These are phyloP conservation scores for Penicillium cinerascens DNA, from an alignment of 495 filamentous ascomycete genomes.

Conservation along the genomic window DNA sequence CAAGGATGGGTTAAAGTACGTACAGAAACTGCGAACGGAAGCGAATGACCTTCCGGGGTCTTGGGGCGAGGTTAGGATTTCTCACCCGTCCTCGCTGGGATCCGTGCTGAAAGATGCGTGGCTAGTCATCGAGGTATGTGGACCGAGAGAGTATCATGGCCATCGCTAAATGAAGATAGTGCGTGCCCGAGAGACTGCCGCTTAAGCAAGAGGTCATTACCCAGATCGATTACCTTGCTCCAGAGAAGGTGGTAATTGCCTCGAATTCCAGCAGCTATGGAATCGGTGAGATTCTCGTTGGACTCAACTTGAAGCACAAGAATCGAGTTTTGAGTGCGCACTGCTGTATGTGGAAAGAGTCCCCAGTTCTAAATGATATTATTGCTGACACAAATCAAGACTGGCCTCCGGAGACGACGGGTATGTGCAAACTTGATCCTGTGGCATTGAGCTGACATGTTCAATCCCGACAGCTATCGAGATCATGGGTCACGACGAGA, in stretches of 20 bases:
- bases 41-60: slow-evolving; percentile 4
- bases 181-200: slow-evolving; percentile 31
- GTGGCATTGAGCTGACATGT: neutral
- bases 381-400: slow-evolving; percentile 12
- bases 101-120: slow-evolving; percentile 24
- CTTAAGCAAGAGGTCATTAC: slow-evolving; percentile 27
- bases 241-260: slow-evolving; percentile 29
- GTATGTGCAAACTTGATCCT: slow-evolving; percentile 7
- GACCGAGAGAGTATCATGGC: neutral
- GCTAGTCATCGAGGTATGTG: slow-evolving; percentile 35
- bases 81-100: slow-evolving; percentile 11
- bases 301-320: slow-evolving; percentile 21
- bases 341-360: slow-evolving; percentile 27
- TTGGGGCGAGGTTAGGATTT: slow-evolving; percentile 16
- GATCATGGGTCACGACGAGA: slow-evolving; percentile 36
- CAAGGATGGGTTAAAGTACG: slow-evolving; percentile 17
- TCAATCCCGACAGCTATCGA: slow-evolving; percentile 27
- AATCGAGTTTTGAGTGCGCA: slow-evolving; percentile 31
- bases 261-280: slow-evolving; percentile 42
- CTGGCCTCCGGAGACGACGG: slow-evolving; percentile 40
- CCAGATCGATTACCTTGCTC: slow-evolving; percentile 28
- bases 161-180: slow-evolving; percentile 15
- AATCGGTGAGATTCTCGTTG: slow-evolving; percentile 33
- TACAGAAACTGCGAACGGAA: slow-evolving; percentile 20
- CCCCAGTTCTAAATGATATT: neutral